Evolutionary conservation across 2,329 filamentous ascomycete genomes (phyloP).

Genomic region (Curvularia hawaiiensis): DNA sequence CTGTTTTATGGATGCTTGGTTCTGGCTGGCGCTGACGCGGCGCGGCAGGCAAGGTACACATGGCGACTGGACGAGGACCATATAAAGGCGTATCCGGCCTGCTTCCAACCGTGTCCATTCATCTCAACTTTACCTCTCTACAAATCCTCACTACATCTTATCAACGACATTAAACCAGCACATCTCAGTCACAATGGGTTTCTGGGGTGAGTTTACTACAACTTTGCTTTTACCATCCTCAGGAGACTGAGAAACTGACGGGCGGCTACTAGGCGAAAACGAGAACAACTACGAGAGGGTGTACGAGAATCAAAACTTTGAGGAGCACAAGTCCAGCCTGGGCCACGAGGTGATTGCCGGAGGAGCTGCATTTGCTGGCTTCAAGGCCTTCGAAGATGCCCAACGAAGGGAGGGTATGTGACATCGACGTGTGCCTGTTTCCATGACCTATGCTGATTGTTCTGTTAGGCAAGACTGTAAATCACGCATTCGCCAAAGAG

Average conservation of each 20-base stretch:
- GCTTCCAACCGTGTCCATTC: not conserved
- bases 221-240: not conserved
- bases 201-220: slow-evolving; percentile 46
- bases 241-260: not conserved
- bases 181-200: slow-evolving; percentile 43
- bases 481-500: slow-evolving; percentile 79
- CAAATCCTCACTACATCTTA: not conserved
- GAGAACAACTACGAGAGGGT: slow-evolving; percentile 61
- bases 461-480: slow-evolving; percentile 67
- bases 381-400: slow-evolving; percentile 79
- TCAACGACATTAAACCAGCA: not conserved
- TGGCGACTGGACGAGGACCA: slow-evolving; percentile 1
- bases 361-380: slow-evolving; percentile 77
- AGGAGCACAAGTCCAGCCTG: slow-evolving; percentile 65
- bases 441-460: slow-evolving; percentile 6
- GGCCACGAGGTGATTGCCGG: slow-evolving; percentile 77
- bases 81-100: slow-evolving; percentile 19
- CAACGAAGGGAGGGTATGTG: slow-evolving; percentile 70
- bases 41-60: slow-evolving; percentile 3
- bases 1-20: slow-evolving; percentile 4
- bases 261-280: slow-evolving; percentile 52
- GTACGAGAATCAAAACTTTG: slow-evolving; percentile 54
- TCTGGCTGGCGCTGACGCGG: slow-evolving; percentile 20
- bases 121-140: not conserved
- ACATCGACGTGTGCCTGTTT: not conserved